Evolutionary conservation across 768 basidiomycete genomes (phyloP).

Genomic region (Podaxis mareebaensis): DNA sequence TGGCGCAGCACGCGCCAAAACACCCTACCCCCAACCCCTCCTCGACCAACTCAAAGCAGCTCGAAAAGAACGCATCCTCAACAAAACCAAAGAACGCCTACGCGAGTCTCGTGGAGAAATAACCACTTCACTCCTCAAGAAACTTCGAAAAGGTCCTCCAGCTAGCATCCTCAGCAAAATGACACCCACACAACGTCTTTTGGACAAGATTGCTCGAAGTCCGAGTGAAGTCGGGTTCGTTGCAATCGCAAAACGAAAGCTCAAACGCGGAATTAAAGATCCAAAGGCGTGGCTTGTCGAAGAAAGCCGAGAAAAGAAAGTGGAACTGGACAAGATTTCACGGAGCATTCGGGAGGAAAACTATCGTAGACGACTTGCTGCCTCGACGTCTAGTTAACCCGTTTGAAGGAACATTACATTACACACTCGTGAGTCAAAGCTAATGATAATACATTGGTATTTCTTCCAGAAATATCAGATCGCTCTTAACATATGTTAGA

Average conservation of each 20-base stretch:
- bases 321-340: slow-evolving; percentile 4
- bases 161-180: slow-evolving; percentile 57
- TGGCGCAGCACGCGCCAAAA: slow-evolving; percentile 42
- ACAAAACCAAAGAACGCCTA: slow-evolving; percentile 62
- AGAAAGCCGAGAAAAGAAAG: slow-evolving; percentile 17
- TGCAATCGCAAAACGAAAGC: slow-evolving; percentile 57
- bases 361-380: background rate
- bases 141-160: slow-evolving; percentile 59
- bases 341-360: slow-evolving; percentile 2
- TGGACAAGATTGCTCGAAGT: slow-evolving; percentile 52
- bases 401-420: no score
- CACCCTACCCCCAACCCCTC: slow-evolving; percentile 49
- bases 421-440: no score
- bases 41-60: slow-evolving; percentile 53
- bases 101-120: slow-evolving; percentile 70
- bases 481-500: no score
- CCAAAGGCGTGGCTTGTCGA: slow-evolving; percentile 38
- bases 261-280: slow-evolving; percentile 51
- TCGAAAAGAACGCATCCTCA: slow-evolving; percentile 56
- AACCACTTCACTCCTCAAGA: slow-evolving; percentile 43
- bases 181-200: slow-evolving; percentile 43
- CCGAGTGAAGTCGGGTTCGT: slow-evolving; percentile 72
- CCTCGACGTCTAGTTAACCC: no score
- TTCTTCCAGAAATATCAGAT: no score
- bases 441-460: no score